phyloP scores from a whole-genome alignment of 73 alveolate genomes.

The Uronychia setigera region DNA sequence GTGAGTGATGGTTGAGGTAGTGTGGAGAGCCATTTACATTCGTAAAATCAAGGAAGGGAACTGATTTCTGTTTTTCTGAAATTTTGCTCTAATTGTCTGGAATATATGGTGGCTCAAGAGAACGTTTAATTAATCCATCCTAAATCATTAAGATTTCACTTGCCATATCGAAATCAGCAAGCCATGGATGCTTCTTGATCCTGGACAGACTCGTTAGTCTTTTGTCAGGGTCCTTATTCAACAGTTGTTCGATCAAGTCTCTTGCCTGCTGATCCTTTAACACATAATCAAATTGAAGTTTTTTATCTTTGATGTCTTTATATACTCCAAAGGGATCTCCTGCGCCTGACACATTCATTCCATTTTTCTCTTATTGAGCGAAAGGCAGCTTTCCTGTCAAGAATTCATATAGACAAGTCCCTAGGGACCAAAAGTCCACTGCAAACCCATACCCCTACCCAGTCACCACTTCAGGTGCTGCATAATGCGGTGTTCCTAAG shows the following conservation, averaged over 20 bases:
- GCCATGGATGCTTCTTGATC: conserved; percentile 28
- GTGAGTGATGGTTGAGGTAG: too few relatives aligned
- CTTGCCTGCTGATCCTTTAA: conserved; percentile 49
- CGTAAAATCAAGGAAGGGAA: too few relatives aligned
- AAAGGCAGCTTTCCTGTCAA: conserved; percentile 63
- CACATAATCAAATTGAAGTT: conserved; percentile 45
- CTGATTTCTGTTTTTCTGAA: too few relatives aligned
- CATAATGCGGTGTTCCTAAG: conserved; percentile 78
- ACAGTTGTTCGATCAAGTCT: conserved; percentile 40
- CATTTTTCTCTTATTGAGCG: conserved; percentile 56
- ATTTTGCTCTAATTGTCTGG: too few relatives aligned
- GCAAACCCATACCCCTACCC: conserved; percentile 67
- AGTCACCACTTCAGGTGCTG: conserved; percentile 74
- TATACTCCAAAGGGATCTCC: conserved; percentile 65
- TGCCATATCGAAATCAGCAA: conserved; percentile 33
- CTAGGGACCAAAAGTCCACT: conserved; percentile 70
- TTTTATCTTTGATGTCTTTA: conserved; percentile 32
- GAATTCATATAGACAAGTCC: conserved; percentile 65
- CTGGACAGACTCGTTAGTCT: conserved; percentile 29
- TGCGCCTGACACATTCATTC: not conserved
- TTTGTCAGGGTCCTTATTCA: conserved; percentile 21
- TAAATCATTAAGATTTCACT: conserved; percentile 6
- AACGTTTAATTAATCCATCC: conserved; percentile 14
- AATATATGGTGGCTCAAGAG: not conserved
- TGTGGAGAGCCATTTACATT: too few relatives aligned